Evolutionary conservation across 257 asterid genomes (phyloP), one percentile per base, ranked within the genome.

Genomic region (Nicotiana otophora): DNA sequence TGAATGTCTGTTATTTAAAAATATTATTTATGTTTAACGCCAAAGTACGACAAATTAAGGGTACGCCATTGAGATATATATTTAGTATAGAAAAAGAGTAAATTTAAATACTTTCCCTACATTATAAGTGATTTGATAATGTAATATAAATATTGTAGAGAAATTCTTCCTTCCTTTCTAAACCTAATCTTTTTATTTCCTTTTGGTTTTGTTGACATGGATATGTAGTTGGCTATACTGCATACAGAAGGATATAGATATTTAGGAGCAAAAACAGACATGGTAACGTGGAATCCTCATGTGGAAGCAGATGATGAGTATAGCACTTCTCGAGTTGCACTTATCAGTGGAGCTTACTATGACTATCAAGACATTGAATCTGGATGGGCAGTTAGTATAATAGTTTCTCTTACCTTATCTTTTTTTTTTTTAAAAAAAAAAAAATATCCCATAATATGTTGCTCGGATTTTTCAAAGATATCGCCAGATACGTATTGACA

Each of bases 291-390:
- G 81, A 89, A 86, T 63, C 97, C 98, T 12, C 20, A 36, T 0
- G 94, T 94, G 14, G 95, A 91, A 78, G 51, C n/a, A 5, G 97
- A 91, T 36, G 95, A 92, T 14, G 98, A 92, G 54, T 94, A 90
- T 80, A 85, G 87, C 8, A 89, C 92, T 78, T 89, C 96, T 23
- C 86, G 76, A 7, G 87, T 92, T 26, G 85, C 95, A 66, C 87
- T 94, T 53, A 80, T 76, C 58, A 90, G 67, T 26, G 97, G 98
- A 48, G 81, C 90, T 81, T 33, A 11, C 2, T 4, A 75, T 20
- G 64, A 86, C 55, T 92, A 74, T 67, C 92, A 91, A 75, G 84
- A 82, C 9, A 80, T 90, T 30, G 91, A 92, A 86, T 58, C 95
- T 14, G 98, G 98, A 66, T 92, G 97, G 98, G 89, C 90, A 1